phyloP scores from a whole-genome alignment of 2,329 filamentous ascomycete species.

The Diaporthe citrichinensis region DNA sequence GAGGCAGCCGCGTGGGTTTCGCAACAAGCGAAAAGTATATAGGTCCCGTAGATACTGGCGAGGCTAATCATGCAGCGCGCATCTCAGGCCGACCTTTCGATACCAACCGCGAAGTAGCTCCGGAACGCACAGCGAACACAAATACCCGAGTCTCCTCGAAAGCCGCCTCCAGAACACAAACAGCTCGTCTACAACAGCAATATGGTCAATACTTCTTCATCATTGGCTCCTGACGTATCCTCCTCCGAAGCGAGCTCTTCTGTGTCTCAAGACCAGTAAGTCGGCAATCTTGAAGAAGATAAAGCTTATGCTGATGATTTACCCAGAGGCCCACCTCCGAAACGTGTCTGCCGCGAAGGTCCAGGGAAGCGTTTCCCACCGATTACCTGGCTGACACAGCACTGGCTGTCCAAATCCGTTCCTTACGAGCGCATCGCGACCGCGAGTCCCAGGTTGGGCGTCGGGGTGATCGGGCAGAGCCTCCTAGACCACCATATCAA shows the following conservation, averaged over 20 bases:
- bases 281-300: background rate
- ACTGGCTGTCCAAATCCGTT: constrained; percentile 44
- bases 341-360: constrained; percentile 18
- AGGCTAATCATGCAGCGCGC: background rate
- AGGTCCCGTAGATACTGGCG: background rate
- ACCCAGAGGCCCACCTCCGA: constrained; percentile 17
- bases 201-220: constrained; percentile 23
- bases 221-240: constrained; percentile 4
- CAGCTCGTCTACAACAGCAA: background rate
- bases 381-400: constrained; percentile 45
- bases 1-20: constrained; percentile 16
- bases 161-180: background rate
- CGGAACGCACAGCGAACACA: background rate
- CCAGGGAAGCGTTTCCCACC: constrained; percentile 40
- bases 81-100: background rate
- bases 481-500: constrained; percentile 51
- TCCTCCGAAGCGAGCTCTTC: background rate
- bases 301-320: background rate
- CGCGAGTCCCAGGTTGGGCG: constrained; percentile 45
- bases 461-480: constrained; percentile 47
- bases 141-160: background rate
- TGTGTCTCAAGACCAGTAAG: constrained; percentile 18
- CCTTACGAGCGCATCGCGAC: constrained; percentile 50
- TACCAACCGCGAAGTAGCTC: background rate
- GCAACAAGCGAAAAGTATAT: background rate